Evolutionary conservation across 441 rosid species (phyloP).

Genomic region (Adansonia rubrostipa): DNA sequence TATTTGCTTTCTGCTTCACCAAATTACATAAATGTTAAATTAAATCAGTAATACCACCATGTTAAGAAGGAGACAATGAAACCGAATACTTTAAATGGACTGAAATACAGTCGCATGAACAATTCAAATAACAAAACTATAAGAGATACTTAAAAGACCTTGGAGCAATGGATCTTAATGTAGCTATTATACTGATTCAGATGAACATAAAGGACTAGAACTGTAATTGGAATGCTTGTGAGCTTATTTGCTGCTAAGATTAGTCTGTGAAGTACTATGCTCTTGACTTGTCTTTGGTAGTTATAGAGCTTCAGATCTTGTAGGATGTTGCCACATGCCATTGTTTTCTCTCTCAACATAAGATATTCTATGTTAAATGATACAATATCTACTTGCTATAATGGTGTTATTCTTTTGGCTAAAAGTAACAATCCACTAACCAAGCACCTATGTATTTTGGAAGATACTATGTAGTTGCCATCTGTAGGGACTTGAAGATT

Average conservation of each 20-base stretch:
- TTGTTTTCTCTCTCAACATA: not conserved
- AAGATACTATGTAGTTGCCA: not conserved
- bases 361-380: not conserved
- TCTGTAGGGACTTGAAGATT: not conserved
- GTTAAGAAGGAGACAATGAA: not conserved
- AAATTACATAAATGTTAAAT: not conserved
- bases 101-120: not conserved
- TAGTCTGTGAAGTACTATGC: no score
- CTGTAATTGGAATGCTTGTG: not conserved
- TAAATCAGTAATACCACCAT: not conserved
- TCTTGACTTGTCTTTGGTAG: no score
- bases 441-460: not conserved
- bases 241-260: not conserved
- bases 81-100: not conserved
- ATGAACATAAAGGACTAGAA: not conserved
- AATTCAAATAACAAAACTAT: not conserved
- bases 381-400: not conserved
- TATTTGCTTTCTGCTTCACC: not conserved
- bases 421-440: not conserved
- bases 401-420: not conserved
- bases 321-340: no score
- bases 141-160: not conserved
- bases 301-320: no score
- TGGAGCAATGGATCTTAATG: not conserved
- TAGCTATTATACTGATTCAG: not conserved